phyloP scores from a whole-genome alignment of 805 yeast species.

The Ogataea wickerhamii region DNA sequence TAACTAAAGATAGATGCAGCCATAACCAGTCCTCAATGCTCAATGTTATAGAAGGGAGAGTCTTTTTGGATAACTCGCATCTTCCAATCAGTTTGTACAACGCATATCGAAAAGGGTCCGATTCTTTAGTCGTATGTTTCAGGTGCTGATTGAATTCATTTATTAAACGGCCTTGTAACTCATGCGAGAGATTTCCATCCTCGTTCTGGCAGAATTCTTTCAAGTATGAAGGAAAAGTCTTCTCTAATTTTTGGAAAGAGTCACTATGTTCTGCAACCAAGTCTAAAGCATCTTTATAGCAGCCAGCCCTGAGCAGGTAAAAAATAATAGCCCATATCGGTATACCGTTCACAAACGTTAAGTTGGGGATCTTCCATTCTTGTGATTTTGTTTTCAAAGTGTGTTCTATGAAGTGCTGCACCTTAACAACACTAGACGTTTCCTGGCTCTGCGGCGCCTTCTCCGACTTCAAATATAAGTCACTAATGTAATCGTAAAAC shows the following conservation, averaged over 20 bases:
- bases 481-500: constrained; percentile 71
- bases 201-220: constrained; percentile 60
- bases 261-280: constrained; percentile 61
- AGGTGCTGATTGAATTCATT: constrained; percentile 84
- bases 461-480: constrained; percentile 46
- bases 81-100: constrained; percentile 91
- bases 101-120: constrained; percentile 88
- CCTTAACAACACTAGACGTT: constrained; percentile 60
- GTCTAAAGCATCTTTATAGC: constrained; percentile 70
- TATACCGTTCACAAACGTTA: constrained; percentile 69
- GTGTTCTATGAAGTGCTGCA: constrained; percentile 56
- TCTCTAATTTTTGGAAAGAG: constrained; percentile 79
- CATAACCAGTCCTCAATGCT: constrained; percentile 96
- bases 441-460: constrained; percentile 27
- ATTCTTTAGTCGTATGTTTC: constrained; percentile 54
- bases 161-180: constrained; percentile 63
- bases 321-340: constrained; percentile 96
- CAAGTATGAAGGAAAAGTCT: constrained; percentile 75
- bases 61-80: constrained; percentile 67
- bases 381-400: constrained; percentile 38
- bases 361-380: constrained; percentile 49
- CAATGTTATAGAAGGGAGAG: constrained; percentile 61
- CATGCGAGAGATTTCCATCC: constrained; percentile 56
- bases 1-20: constrained; percentile 79
- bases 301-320: constrained; percentile 82